Conservation (phyloP, 2,329 filamentous ascomycete genomes). For the Fusarium bactridioides region DNA sequence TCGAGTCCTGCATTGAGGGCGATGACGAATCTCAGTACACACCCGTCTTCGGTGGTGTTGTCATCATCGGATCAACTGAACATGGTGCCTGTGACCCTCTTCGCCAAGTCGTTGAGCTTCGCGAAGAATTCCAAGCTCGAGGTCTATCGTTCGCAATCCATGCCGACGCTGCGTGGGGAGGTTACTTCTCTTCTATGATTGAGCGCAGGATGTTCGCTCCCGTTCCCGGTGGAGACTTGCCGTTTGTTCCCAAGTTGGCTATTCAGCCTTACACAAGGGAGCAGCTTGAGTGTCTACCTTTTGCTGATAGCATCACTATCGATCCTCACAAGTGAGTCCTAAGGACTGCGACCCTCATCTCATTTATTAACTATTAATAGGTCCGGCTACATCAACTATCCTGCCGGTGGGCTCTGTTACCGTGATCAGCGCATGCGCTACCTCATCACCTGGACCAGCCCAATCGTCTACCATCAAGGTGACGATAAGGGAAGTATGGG, state of each 20-base stretch:
- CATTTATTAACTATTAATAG: rapidly evolving
- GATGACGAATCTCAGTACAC: background rate
- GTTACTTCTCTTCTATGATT: background rate
- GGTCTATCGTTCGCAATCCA: background rate
- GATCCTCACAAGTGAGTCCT: background rate
- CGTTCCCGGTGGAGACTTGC: background rate
- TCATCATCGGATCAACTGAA: background rate
- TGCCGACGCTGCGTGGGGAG: background rate
- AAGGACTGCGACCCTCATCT: rapidly evolving
- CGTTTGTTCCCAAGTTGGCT: background rate
- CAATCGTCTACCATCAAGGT: background rate
- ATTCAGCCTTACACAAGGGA: background rate
- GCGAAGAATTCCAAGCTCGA: background rate
- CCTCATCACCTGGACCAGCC: background rate
- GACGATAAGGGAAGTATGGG: background rate
- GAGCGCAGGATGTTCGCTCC: background rate
- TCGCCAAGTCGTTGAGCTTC: background rate
- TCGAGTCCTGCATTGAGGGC: background rate
- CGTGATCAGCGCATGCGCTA: background rate
- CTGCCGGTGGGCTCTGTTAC: background rate
- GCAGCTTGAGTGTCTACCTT: background rate
- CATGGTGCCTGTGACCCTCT: background rate
- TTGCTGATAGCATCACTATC: background rate
- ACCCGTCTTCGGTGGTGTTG: background rate
- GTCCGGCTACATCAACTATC: background rate